Evolutionary conservation across 2,329 filamentous ascomycete species (phyloP), one percentile per base, ranked within the genome.

Genomic region (Xylariaceae sp.): DNA sequence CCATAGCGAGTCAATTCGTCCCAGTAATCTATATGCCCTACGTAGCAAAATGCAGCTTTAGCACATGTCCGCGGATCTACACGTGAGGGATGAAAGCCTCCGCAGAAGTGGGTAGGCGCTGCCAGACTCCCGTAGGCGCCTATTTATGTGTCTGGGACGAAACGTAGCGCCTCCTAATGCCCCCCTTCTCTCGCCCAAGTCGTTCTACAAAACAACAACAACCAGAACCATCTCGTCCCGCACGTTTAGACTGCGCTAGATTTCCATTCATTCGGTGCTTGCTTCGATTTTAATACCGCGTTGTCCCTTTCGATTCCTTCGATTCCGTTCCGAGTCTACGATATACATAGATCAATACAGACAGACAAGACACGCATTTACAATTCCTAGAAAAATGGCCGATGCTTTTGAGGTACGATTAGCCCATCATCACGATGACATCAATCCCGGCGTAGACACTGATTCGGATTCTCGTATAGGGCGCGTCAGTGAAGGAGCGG

Each of bases 401-500:
- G 71, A 72, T 13, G 69, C 70, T 62, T 70, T 73, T 60, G 73
- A 74, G 64, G 72, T 74, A 63, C 23, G 4, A 44, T 37, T 44
- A 39, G 18, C 23, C 23, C 50, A n/a, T 1, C 11, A 18, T 5
- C 18, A 9, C 37, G 37, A 15, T 6, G 41, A 41, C 9, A 23
- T 23, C 35, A 18, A 53, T 37, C 4, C 35, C 17, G 35, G 17
- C 35, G 11, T 18, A 35, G 51, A 41, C 53, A 50, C 54, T 48
- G 10, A 50, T 51, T 58, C 63, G 51, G 23, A 30, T 30, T 23
- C 23, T 23, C 3, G 23, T 23, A 30, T 69, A 96, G 88, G 94
- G 93, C 73, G 93, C 93, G 67, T 90, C 90, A 61, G 85, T 87
- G 51, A 82, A 87, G 74, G 93, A 97, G 78, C 84, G 90, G 70